These are phyloP conservation scores for Alternaria incomplexa DNA, from an alignment of 2,329 filamentous ascomycete species.

Conservation along the genomic window DNA sequence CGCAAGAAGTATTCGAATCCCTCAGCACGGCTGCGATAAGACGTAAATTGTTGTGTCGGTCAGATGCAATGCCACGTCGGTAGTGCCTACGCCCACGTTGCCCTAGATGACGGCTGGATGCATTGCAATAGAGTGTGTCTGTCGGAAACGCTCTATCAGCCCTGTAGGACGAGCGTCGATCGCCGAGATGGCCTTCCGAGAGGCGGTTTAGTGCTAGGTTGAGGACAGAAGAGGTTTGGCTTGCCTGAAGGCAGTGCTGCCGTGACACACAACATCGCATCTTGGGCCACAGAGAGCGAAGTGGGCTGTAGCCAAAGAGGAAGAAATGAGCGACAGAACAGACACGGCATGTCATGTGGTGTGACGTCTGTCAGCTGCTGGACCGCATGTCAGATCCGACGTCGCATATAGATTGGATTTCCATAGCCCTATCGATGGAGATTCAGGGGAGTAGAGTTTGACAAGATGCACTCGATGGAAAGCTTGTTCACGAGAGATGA, in stretches of 20 bases:
- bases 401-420: constrained; percentile 11
- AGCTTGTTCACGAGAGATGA: constrained; percentile 2
- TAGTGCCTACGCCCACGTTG: constrained; percentile 1
- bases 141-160: constrained; percentile 30
- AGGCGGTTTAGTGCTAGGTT: constrained; percentile 35
- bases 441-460: constrained; percentile 23
- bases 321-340: constrained; percentile 30
- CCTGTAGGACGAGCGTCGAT: constrained; percentile 10
- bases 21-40: neutral
- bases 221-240: constrained; percentile 26
- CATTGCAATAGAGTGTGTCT: constrained; percentile 9
- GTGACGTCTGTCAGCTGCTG: constrained; percentile 2
- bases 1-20: neutral
- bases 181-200: constrained; percentile 17
- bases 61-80: constrained; percentile 14
- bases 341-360: constrained; percentile 8
- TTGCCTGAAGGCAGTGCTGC: neutral
- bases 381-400: constrained; percentile 28
- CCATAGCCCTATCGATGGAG: constrained; percentile 14
- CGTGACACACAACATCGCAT: constrained; percentile 1
- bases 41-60: neutral
- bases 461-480: constrained; percentile 11
- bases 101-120: constrained; percentile 10
- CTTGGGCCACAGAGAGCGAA: constrained; percentile 13
- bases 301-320: constrained; percentile 22